Evolutionary conservation across 2,329 filamentous ascomycete species (phyloP).

Genomic region (Byssothecium circinans): DNA sequence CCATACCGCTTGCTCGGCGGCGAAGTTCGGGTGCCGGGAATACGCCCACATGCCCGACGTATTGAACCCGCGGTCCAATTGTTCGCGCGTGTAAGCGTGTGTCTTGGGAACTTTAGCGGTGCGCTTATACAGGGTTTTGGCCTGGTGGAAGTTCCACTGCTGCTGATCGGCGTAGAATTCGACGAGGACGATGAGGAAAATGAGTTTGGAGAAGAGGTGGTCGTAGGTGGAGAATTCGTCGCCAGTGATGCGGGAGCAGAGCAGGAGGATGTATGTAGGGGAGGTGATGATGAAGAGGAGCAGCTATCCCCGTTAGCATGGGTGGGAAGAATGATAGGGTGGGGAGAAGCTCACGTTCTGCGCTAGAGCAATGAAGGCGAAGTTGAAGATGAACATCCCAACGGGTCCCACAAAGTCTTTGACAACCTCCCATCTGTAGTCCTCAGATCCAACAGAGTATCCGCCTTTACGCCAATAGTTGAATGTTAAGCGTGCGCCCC

Average conservation of each 20-base stretch:
- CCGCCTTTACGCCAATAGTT: constrained; percentile 98
- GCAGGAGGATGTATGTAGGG: constrained; percentile 80
- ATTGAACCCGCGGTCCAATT: constrained; percentile 88
- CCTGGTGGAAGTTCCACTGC: constrained; percentile 86
- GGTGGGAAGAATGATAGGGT: not conserved
- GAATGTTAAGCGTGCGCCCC: constrained; percentile 90
- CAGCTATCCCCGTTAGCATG: constrained; percentile 50
- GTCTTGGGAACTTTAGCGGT: constrained; percentile 68
- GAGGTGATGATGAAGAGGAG: constrained; percentile 77
- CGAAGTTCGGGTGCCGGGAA: constrained; percentile 93
- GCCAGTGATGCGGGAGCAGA: constrained; percentile 66
- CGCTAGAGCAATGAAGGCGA: constrained; percentile 81
- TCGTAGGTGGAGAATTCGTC: constrained; percentile 57
- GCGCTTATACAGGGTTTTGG: constrained; percentile 74
- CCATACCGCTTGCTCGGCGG: constrained; percentile 90
- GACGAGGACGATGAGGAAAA: constrained; percentile 62
- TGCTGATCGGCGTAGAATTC: constrained; percentile 87
- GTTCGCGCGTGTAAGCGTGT: constrained; percentile 66
- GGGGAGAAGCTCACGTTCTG: constrained; percentile 58
- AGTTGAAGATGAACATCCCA: constrained; percentile 81
- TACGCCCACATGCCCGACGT: constrained; percentile 83
- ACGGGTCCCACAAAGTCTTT: constrained; percentile 64
- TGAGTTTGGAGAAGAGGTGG: constrained; percentile 56
- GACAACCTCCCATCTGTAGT: constrained; percentile 89
- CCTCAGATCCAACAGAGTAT: constrained; percentile 84